Evolutionary conservation across 352 stramenopile genomes (phyloP), one percentile per base, ranked within the genome.

Genomic region (Pythium sukuiense): DNA sequence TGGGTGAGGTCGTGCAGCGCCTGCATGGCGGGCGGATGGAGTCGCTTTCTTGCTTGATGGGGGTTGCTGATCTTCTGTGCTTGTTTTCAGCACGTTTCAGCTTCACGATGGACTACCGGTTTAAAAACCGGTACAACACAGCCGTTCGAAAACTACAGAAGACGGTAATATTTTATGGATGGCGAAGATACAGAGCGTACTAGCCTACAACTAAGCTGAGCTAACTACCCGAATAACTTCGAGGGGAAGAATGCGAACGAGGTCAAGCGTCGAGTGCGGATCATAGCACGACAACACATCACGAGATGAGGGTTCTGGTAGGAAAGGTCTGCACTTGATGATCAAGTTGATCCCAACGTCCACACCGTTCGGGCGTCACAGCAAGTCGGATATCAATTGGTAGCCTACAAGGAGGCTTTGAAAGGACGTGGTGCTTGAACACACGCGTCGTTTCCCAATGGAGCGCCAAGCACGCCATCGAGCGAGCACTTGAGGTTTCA

Each of bases 1-100:
- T 91, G 79, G 52, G 80, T 87, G 69, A 88, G 84, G 46, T 81
- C 77, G 63, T 91, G 83, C 43, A 89, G 76, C 60, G 82, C 77
- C 71, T 89, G 81, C 81, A 89, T 71, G 46, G 53, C 52, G 9
- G n/a, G 18, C n/a, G 55, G 26, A 37, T 45, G 32, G 58, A 41
- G 55, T 64, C 58, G 43, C 30, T 43, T 61, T 43, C 18, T 41
- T 33, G 50, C 26, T 48, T 61, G 5, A 0, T 24, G 35, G 27
- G 20, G 30, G 41, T 48, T 6, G 41, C 41, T 48, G 41, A 48
- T 48, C 41, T 48, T 48, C 41, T 48, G 16, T 1, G 41, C 24
- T 24, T 20, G 18, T 48, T 48, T 24, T 48, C 41, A 48, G 41
- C 41, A 48, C 16, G 41, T 48, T 48, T 48, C 41, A 48, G 41